phyloP scores from a whole-genome alignment of 108 stramenopile genomes.

The Fistulifera solaris region DNA sequence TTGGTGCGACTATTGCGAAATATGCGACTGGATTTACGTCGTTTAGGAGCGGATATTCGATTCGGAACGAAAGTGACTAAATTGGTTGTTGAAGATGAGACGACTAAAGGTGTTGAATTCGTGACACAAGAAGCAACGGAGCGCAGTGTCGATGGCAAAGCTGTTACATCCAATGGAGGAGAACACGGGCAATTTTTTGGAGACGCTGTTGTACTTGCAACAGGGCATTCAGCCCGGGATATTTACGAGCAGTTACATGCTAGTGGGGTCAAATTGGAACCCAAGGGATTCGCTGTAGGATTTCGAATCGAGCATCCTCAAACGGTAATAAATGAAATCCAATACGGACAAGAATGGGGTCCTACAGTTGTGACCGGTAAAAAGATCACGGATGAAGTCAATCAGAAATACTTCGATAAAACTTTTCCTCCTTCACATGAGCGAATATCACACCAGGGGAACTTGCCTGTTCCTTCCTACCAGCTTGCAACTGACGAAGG shows the following conservation, averaged over 20 bases:
- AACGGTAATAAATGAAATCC: slow-evolving; percentile 71
- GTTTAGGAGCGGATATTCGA: slow-evolving; percentile 64
- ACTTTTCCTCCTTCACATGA: neutral
- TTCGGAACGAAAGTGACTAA: slow-evolving; percentile 75
- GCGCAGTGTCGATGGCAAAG: slow-evolving; percentile 5
- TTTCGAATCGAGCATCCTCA: slow-evolving; percentile 95
- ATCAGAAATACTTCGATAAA: slow-evolving; percentile 37
- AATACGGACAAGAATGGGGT: slow-evolving; percentile 82
- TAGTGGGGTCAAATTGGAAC: slow-evolving; percentile 59
- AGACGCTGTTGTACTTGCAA: slow-evolving; percentile 82
- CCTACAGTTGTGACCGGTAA: slow-evolving; percentile 59
- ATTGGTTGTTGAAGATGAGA: slow-evolving; percentile 37
- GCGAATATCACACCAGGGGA: slow-evolving; percentile 13
- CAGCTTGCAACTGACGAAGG: slow-evolving; percentile 79
- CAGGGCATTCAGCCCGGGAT: slow-evolving; percentile 90
- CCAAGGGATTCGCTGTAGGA: slow-evolving; percentile 94
- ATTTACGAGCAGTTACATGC: slow-evolving; percentile 76
- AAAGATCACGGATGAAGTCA: slow-evolving; percentile 49
- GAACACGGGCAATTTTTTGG: slow-evolving; percentile 16
- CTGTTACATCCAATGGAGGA: neutral
- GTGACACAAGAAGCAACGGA: slow-evolving; percentile 13
- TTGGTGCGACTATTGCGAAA: slow-evolving; percentile 75
- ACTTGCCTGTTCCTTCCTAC: slow-evolving; percentile 83
- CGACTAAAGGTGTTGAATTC: slow-evolving; percentile 24
- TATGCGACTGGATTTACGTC: slow-evolving; percentile 55